These are phyloP conservation scores for Brassica balearica DNA, from an alignment of 441 rosid genomes.

Conservation along the genomic window DNA sequence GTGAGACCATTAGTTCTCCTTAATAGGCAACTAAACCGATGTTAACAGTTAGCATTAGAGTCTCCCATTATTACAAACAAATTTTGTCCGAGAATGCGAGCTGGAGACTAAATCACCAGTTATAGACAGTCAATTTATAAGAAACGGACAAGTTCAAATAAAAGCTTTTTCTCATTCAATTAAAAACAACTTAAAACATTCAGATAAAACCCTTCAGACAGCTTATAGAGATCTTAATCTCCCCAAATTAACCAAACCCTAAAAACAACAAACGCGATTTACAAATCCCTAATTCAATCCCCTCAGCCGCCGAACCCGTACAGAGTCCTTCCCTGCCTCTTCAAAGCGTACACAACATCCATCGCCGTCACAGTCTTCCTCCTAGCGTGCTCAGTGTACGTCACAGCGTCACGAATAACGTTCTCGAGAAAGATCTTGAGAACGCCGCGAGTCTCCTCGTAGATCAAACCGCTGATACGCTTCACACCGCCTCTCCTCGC, in stretches of 20 bases:
- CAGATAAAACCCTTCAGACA: too few relatives aligned
- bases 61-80: too few relatives aligned
- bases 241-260: neutral
- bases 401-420: slow-evolving; percentile 40
- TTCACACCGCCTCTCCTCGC: too few relatives aligned
- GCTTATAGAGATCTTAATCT: too few relatives aligned
- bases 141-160: neutral
- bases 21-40: too few relatives aligned
- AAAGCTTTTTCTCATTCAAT: too few relatives aligned
- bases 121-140: too few relatives aligned
- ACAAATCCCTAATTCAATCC: neutral
- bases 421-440: slow-evolving; percentile 40
- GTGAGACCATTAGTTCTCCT: too few relatives aligned
- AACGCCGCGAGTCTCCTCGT: slow-evolving; percentile 50
- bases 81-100: too few relatives aligned
- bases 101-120: too few relatives aligned
- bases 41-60: too few relatives aligned
- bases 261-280: neutral
- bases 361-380: slow-evolving; percentile 53
- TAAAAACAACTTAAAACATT: too few relatives aligned
- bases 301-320: slow-evolving; percentile 50
- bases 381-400: slow-evolving; percentile 46
- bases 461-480: slow-evolving; percentile 44
- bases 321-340: slow-evolving; percentile 48
- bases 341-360: slow-evolving; percentile 56